Base-by-base conservation (phyloP, 176 grass and related monocot species). In the Raddia distichophylla region DNA sequence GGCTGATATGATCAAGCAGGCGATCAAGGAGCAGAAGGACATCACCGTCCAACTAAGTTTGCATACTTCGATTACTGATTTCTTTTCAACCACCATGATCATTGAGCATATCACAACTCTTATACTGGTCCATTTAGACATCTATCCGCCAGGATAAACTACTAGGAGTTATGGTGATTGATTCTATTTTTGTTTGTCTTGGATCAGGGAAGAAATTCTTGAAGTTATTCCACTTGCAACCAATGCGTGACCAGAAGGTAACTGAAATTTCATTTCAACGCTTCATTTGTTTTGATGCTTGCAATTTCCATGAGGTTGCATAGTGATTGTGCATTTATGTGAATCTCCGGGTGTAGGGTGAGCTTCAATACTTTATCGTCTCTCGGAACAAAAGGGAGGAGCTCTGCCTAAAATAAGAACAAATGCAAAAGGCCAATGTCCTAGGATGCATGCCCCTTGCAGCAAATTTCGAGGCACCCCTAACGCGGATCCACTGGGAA, bases 201-300 rank as follows among this genome's bases (percentile, higher is more conserved):
- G 71, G 57, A 68, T 3, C 69, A 99, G 97, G 97, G 59, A 99
- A 95, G 79, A 99, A 99, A 65, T 99, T 99, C 75, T 99, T 93
- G 97, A 99, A 99, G 77, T 85, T 99, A 74, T 99, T 99, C 65
- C 97, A 99, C 86, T 83, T 99, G 77, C 97, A 96, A 66, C 93
- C 97, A 19, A 96, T 99, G 93, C 70, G 87, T 5, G 97, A 99
- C n/a, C 97, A 99, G 85, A 99, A 99, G 91, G 97, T 99, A 77
- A 4, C 34, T 75, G 56, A 71, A 15, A 60, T 75, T 43, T 47
- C 16, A 10, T 10, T 44, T 18, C 7, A 33, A 13, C 42, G 43
- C 22, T 71, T 17, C 13, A 43, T 14, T 66, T 67, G 3, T 5
- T 73, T 58, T 60, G 44, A 76, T 32, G 60, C 44, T 58, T 82